Evolutionary conservation across 441 rosid genomes (phyloP), one percentile per base, ranked within the genome.

Genomic region (Populus hybrid): DNA sequence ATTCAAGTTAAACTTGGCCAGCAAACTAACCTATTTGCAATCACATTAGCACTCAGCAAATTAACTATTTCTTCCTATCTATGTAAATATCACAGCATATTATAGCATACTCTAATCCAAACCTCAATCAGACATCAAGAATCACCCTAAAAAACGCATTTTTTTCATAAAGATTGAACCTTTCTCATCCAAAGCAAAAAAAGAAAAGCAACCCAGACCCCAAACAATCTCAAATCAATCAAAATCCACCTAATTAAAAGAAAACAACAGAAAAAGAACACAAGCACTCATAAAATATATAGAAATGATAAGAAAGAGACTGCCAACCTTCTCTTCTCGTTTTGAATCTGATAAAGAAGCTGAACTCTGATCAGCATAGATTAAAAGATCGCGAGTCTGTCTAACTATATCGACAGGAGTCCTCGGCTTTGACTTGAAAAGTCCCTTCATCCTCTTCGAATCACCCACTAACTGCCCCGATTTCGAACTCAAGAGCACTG

Each of bases 371-470:
- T 87, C 85, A 18, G 82, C 85, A 65, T 74, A 90, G 69, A 87
- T 84, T 67, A 95, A 93, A 75, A 95, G 93, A 85, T 94, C 97
- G 77, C 97, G 98, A 8, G 97, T 88, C 77, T 95, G 98, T 23
- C 97, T 90, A 73, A 95, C 97, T 80, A 90, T 80, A 73, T 94
- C 99, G 67, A 82, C 85, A 0, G 99, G 97, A 73, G 98, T 94
- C 1, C 97, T 94, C 20, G 97, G 97, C 86, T 94, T 95, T 18
- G 92, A 86, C 86, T 95, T 95, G 86, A 94, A 95, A 23, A 94
- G 87, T 1, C 97, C 95, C 82, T 95, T 95, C 99, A 94, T 92
- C 84, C 85, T 89, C 72, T 79, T 50, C 20, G n/a, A 50, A 50
- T 50, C 59, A 50, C 59, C n/a, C 8, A 5, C 59, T 50, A 50